Base-by-base conservation (phyloP, 2,329 filamentous ascomycete species). In the Monilinia vaccinii-corymbosi region DNA sequence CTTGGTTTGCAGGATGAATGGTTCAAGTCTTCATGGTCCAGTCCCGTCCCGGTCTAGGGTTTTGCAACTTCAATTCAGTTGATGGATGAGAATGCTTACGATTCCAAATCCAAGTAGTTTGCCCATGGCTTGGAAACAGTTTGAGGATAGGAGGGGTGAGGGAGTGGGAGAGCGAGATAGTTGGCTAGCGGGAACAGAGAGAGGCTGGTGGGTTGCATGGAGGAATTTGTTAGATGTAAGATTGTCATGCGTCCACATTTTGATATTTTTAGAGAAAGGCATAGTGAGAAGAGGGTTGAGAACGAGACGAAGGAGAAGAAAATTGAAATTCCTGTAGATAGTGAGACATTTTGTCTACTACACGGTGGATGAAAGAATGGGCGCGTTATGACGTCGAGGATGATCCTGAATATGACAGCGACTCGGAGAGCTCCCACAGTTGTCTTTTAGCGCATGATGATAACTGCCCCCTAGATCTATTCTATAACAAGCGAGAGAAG, bases 71-170 rank as follows among this genome's bases (percentile, higher is more conserved):
- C 74, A 88, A 88, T 65, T 80, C 83, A 0, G 82, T 87, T 10
- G 85, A 0, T 88, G 84, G 85, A 87, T 87, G 84, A 78, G 83
- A 45, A 86, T 87, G 83, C 86, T 86, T 64, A 75, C 78, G 1
- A 85, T 87, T 31, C 82, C 83, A 0, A 88, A 88, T 68, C 85
- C 88, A 69, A 82, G 78, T 28, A 84, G 80, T 0, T 76, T 88
- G 2, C 85, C 85, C 0, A 80, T 75, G 69, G 85, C 84, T 0
- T 87, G 83, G 63, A 86, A 77, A 5, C 81, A 84, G 49, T 86
- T 86, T 52, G 81, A 80, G 3, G 73, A 76, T n/a, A 77, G 78
- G 32, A 66, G 16, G 40, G 66, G 61, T 4, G 61, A 75, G 77
- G 71, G 4, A 76, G 79, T 28, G 79, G 77, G 50, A 72, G 81